Percentiles rank a stretch among this genome's conserved stretches.
phyloP scores from a whole-genome alignment of 352 stramenopile genomes.

The Phytophthora fragariaefolia region DNA sequence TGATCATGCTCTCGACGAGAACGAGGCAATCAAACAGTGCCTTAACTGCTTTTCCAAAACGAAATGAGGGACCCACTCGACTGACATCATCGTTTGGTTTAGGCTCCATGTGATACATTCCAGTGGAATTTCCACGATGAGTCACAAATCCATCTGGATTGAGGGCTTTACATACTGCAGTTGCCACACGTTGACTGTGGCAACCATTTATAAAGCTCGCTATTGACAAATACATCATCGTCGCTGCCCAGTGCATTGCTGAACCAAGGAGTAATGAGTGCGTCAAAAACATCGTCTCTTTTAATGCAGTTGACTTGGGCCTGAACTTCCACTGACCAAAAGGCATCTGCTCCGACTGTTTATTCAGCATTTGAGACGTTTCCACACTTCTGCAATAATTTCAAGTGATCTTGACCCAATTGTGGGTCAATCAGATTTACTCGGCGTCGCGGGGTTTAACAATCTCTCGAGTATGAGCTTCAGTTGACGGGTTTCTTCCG shows the following conservation, averaged over 20 bases:
- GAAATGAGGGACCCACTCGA: background rate
- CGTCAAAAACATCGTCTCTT: background rate
- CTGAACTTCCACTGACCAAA: constrained; percentile 2
- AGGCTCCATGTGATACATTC: background rate
- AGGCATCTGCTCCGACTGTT: background rate
- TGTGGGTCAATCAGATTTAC: background rate
- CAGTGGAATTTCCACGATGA: too few relatives aligned
- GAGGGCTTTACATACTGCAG: background rate
- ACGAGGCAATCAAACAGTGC: constrained; percentile 2
- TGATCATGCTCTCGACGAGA: constrained; percentile 1
- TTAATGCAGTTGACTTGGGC: background rate
- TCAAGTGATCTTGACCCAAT: background rate
- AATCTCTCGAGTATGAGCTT: background rate
- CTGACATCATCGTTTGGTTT: background rate
- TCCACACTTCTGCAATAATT: background rate
- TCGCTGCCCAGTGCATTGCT: background rate
- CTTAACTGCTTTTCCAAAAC: background rate
- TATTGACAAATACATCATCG: constrained; percentile 1
- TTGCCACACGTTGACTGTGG: background rate
- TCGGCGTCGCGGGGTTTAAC: background rate
- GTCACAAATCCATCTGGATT: constrained; percentile 1
- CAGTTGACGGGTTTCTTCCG: background rate
- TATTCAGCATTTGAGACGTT: background rate
- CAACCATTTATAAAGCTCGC: background rate
- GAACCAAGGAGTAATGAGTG: background rate